These are phyloP conservation scores for Cladosporium sp. DNA, from an alignment of 2,329 filamentous ascomycete genomes.

Conservation along the genomic window DNA sequence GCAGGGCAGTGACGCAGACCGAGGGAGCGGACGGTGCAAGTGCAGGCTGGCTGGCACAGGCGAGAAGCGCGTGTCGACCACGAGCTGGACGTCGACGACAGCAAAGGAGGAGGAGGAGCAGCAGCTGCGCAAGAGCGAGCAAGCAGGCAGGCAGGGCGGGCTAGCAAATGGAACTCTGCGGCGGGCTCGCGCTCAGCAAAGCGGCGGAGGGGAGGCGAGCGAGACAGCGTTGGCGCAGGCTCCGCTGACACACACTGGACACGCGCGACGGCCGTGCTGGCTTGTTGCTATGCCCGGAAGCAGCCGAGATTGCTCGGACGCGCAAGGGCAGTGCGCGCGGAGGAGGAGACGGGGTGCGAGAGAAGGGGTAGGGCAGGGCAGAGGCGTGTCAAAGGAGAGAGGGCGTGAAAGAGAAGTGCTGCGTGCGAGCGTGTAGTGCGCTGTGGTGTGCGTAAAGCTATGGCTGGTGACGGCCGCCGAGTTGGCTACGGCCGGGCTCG, in stretches of 20 bases:
- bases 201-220: slow-evolving; percentile 1
- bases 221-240: background rate
- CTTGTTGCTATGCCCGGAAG: slow-evolving; percentile 9
- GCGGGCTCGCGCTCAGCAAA: background rate
- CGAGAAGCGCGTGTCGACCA: slow-evolving; percentile 2
- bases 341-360: background rate
- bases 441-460: background rate
- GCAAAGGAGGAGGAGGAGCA: background rate
- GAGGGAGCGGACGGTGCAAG: background rate
- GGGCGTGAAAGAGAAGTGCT: background rate
- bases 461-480: background rate
- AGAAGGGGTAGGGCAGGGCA: background rate
- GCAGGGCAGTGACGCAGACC: background rate
- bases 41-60: background rate
- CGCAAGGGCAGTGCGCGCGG: background rate
- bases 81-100: background rate
- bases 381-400: background rate
- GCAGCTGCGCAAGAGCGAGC: background rate
- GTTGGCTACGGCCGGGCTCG: background rate
- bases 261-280: background rate
- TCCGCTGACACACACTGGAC: background rate
- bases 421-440: background rate
- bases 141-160: background rate
- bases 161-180: background rate
- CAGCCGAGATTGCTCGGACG: slow-evolving; percentile 5